Base-by-base conservation (phyloP, 805 yeast species). In the Candida chilensis region DNA sequence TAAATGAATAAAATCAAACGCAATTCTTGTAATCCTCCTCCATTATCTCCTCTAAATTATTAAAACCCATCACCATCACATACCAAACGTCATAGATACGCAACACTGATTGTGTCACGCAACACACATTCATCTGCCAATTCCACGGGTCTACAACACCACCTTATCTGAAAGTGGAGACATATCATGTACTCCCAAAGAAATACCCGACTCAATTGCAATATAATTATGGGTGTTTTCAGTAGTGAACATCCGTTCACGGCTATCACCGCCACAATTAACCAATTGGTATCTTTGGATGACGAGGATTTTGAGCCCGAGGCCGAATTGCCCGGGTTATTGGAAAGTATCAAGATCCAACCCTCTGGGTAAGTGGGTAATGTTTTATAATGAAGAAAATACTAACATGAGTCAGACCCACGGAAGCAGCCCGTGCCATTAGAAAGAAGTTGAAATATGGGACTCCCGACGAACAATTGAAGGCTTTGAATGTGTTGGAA, bases 391-490 rank as follows among this genome's bases (percentile, higher is more conserved):
- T 8, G 10, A 19, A 11, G 8, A 11, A 19, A 11, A 11, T 22
- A 7, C 25, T 22, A 22, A 22, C 25, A n/a, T n/a, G 12, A 22
- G 11, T 6, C 25, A 22, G 69, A 1, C 52, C 67, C 1, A 52
- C 64, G 20, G 99, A 92, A 50, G 90, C 94, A 2, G 96, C 96
- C 0, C 65, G 97, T 26, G 94, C 95, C 1, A 58, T 92, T 15
- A 69, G 98, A 30, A 92, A 92, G 63, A 76, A 78, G 45, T 58
- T 92, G 47, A 92, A 94, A 56, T 82, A 90, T 47, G 97, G 96
- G n/a, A 46, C 64, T 2, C 48, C 54, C 4, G 54, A 59, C 13
- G 80, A 79, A 39, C 94, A 84, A 49, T 42, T 69, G 31, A 71
- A 83, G 27, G 82, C 94, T 0, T 51, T 87, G 37, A 43, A 42